Conservation (phyloP, 495 filamentous ascomycete species). For the Neurospora sp. region DNA sequence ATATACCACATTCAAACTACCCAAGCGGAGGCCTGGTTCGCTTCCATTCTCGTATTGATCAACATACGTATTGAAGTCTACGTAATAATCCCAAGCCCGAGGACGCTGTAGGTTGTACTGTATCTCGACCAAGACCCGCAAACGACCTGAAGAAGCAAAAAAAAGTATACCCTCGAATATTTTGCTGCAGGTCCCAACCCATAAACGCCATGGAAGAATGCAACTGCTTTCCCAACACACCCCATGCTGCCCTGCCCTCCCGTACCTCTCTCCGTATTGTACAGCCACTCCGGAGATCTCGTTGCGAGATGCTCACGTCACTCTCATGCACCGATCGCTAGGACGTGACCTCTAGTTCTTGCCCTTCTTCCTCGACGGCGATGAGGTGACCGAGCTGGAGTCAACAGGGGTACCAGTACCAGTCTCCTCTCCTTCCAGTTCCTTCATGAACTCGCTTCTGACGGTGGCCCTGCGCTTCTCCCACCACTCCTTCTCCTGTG, state of each 20-base stretch:
- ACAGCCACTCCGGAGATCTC: constrained; percentile 1
- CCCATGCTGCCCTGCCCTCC: background rate
- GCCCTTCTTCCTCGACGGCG: constrained; percentile 54
- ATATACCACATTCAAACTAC: background rate
- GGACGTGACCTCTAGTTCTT: constrained; percentile 50
- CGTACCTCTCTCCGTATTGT: constrained; percentile 9
- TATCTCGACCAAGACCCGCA: background rate
- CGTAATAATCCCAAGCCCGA: background rate
- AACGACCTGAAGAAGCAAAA: constrained; percentile 2
- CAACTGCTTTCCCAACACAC: constrained; percentile 1
- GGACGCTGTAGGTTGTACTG: background rate
- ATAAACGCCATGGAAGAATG: constrained; percentile 23
- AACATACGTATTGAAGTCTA: background rate
- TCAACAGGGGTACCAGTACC: background rate
- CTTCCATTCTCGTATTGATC: background rate
- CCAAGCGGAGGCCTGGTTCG: background rate
- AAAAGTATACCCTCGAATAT: background rate
- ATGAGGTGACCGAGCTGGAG: background rate
- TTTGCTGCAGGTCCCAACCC: constrained; percentile 11
- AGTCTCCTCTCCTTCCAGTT: constrained; percentile 50
- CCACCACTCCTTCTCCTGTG: constrained; percentile 82
- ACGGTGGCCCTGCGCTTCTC: constrained; percentile 64
- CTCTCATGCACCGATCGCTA: background rate
- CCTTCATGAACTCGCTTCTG: constrained; percentile 72
- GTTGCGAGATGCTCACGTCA: background rate